Conservation (phyloP, 257 asterid species). For the Scutellaria baicalensis region DNA sequence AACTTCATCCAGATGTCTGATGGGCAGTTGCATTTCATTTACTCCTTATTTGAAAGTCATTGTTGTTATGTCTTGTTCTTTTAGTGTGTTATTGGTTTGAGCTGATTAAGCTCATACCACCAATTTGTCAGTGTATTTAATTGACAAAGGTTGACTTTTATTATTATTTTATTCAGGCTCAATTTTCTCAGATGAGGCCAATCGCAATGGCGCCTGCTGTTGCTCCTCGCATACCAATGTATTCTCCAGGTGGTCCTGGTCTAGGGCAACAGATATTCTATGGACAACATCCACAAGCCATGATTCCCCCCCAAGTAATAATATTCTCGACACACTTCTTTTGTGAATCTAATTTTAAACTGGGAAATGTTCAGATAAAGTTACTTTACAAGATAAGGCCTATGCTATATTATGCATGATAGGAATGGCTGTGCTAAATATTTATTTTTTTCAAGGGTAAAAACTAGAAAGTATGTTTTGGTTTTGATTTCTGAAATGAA, state of each 20-base stretch:
- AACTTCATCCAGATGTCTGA: not conserved
- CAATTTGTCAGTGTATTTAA: not conserved
- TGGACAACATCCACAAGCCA: constrained; percentile 82
- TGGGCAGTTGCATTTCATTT: not conserved
- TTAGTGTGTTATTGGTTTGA: not conserved
- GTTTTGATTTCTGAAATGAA: not conserved
- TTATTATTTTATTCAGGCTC: constrained; percentile 47
- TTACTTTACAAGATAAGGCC: not conserved
- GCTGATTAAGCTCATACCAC: not conserved
- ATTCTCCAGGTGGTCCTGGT: constrained; percentile 82
- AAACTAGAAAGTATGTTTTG: not conserved
- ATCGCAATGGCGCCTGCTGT: constrained; percentile 63
- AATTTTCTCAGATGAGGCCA: constrained; percentile 86
- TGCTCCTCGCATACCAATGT: constrained; percentile 69
- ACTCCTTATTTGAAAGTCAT: not conserved
- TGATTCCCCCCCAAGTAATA: constrained; percentile 73
- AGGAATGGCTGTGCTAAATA: not conserved
- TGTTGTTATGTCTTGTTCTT: not conserved
- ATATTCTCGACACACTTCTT: not conserved
- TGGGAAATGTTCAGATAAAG: not conserved
- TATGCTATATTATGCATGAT: not conserved
- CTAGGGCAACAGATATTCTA: constrained; percentile 84
- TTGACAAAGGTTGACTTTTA: not conserved
- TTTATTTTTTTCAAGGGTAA: not conserved
- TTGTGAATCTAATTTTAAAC: not conserved